Evolutionary conservation across 139 green algal species (phyloP).

Genomic region (Volvox reticuliferus): DNA sequence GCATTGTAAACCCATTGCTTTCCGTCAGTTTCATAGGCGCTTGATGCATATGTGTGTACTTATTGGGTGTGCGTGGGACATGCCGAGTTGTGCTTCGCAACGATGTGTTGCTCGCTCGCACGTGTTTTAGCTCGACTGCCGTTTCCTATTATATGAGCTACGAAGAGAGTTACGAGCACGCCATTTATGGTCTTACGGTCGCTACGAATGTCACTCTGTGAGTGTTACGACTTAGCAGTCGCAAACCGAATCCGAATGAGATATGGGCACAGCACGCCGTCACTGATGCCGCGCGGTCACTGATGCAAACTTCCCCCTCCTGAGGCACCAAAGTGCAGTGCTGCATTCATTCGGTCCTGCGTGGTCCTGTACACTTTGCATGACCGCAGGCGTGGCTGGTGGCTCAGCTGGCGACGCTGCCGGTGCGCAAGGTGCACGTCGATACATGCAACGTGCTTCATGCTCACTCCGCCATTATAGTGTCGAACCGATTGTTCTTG

Average conservation of each 20-base stretch:
- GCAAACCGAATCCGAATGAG: neutral
- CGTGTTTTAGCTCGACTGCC: too few species aligned
- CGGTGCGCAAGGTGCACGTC: neutral
- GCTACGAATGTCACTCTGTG: too few species aligned
- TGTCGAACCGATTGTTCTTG: neutral
- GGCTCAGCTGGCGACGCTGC: neutral
- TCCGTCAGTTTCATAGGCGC: neutral
- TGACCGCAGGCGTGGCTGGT: neutral
- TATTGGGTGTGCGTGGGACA: neutral
- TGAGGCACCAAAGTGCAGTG: neutral
- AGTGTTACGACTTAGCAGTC: too few species aligned
- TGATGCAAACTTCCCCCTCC: neutral
- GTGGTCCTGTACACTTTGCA: neutral
- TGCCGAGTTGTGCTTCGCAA: neutral
- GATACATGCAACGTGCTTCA: neutral
- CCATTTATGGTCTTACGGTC: too few species aligned
- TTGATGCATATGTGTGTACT: too few species aligned
- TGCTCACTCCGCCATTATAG: conserved; percentile 12
- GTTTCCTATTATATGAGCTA: too few species aligned
- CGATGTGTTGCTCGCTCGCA: too few species aligned
- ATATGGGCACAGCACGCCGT: neutral
- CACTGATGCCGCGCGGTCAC: neutral
- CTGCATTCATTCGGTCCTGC: neutral
- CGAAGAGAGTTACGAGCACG: too few species aligned
- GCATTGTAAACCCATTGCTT: neutral